phyloP scores from a whole-genome alignment of 2,329 filamentous ascomycete genomes.

The Rhynchosporium secalis region DNA sequence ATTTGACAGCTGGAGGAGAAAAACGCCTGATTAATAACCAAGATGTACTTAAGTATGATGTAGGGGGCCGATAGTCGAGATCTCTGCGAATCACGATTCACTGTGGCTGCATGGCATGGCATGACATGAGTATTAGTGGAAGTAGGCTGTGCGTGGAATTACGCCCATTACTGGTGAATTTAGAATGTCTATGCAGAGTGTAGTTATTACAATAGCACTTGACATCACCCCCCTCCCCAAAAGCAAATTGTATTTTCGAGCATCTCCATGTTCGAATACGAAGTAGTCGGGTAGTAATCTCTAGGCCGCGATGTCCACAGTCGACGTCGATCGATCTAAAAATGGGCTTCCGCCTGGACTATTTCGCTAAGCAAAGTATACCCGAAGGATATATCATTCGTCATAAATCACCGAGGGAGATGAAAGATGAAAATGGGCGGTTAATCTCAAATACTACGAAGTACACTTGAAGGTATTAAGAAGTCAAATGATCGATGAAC shows the following conservation, averaged over 20 bases:
- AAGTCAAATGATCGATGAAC: too few species aligned
- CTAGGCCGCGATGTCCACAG: background rate
- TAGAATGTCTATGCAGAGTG: too few species aligned
- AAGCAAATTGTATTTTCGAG: too few species aligned
- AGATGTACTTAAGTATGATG: slow-evolving; percentile 8
- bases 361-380: background rate
- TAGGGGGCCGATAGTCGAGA: slow-evolving; percentile 14
- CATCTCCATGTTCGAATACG: too few species aligned
- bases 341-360: slow-evolving; percentile 1
- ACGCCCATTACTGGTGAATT: slow-evolving; percentile 9
- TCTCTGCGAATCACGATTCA: slow-evolving; percentile 1
- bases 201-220: too few species aligned
- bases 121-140: background rate
- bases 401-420: slow-evolving; percentile 17
- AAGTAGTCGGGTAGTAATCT: background rate
- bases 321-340: slow-evolving; percentile 17
- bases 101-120: slow-evolving; percentile 8
- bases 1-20: slow-evolving; percentile 6
- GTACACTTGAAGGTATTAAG: background rate
- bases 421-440: slow-evolving; percentile 9
- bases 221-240: too few species aligned
- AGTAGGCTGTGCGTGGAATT: background rate
- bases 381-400: slow-evolving; percentile 13
- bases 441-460: background rate
- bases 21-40: slow-evolving; percentile 1